Conservation (phyloP, 2,329 filamentous ascomycete species). For the Simplicillium sp. region DNA sequence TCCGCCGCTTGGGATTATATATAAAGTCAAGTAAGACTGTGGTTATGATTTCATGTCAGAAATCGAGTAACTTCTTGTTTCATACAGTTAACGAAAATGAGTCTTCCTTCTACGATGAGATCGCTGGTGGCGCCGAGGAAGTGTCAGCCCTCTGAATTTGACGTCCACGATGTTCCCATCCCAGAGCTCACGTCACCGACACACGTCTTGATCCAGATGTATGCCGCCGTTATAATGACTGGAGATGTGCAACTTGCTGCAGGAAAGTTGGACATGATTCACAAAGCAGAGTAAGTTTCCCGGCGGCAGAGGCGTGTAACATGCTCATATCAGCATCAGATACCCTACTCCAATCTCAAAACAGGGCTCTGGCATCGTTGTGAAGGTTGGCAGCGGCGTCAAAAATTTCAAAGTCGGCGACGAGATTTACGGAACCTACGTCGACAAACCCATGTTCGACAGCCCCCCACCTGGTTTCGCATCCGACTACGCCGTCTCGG, state of each 20-base stretch:
- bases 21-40: not conserved
- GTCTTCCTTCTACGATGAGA: slow-evolving; percentile 29
- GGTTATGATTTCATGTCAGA: not conserved
- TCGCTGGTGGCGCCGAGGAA: slow-evolving; percentile 30
- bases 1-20: not conserved
- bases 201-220: slow-evolving; percentile 31
- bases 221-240: slow-evolving; percentile 24
- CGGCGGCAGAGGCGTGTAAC: not conserved
- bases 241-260: slow-evolving; percentile 22
- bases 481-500: slow-evolving; percentile 29
- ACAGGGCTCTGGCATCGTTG: slow-evolving; percentile 23
- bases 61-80: no score
- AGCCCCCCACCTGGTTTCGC: slow-evolving; percentile 19
- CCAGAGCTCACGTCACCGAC: slow-evolving; percentile 31
- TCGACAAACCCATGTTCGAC: slow-evolving; percentile 26
- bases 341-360: slow-evolving; percentile 15
- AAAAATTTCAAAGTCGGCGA: slow-evolving; percentile 20
- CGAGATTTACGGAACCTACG: slow-evolving; percentile 26
- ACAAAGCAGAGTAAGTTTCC: slow-evolving; percentile 16
- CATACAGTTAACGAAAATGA: slow-evolving; percentile 13
- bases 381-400: slow-evolving; percentile 16
- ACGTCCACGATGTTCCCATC: slow-evolving; percentile 29
- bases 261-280: slow-evolving; percentile 15
- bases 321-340: slow-evolving; percentile 1
- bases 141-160: slow-evolving; percentile 26